Evolutionary conservation across 2,329 filamentous ascomycete genomes (phyloP), one percentile per base, ranked within the genome.

Genomic region (Coniosporium tulheliwenetii): DNA sequence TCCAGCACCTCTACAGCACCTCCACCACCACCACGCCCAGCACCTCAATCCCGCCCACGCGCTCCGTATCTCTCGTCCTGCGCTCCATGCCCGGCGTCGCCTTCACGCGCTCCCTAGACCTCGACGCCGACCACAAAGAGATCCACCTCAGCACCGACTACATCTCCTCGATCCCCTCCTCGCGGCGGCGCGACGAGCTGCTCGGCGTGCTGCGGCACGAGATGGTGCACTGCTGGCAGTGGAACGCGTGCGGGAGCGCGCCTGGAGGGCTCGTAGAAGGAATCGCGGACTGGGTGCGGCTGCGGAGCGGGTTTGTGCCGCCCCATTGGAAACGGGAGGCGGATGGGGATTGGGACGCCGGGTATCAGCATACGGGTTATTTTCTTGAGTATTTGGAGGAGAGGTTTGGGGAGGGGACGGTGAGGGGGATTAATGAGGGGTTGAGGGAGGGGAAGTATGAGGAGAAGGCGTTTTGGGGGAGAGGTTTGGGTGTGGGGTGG

Each of bases 141-240:
- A 91, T 95, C 46, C 85, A 95, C 62, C 71, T 96, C 59, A 86
- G 77, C 12, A 74, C 89, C 1, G 64, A 70, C 37, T 94, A 95
- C 64, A 77, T 94, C 49, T 52, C 57, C 2, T 39, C 47, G 10
- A 52, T 65, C 1, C 43, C 69, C 0, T 51, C 55, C 14, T 45
- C 48, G 4, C 48, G 58, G 10, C 50, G 45, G 32, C 60, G 52
- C 46, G 60, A 69, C 33, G 85, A 96, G 63, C 76, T 95, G 44
- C 64, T 74, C 13, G 91, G 91, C 34, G 86, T 96, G 1, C 60
- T 96, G 14, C 81, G 82, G 1, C 89, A 96, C 57, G 89, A 96
- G 62, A 79, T 95, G 45, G 89, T 96, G 10, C 91, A 96, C 64
- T 95, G 86, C 62, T 93, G 82, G 63, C 89, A 96, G 60, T 81